Evolutionary conservation across 495 filamentous ascomycete species (phyloP).

Genomic region (Daldinia caldariorum): DNA sequence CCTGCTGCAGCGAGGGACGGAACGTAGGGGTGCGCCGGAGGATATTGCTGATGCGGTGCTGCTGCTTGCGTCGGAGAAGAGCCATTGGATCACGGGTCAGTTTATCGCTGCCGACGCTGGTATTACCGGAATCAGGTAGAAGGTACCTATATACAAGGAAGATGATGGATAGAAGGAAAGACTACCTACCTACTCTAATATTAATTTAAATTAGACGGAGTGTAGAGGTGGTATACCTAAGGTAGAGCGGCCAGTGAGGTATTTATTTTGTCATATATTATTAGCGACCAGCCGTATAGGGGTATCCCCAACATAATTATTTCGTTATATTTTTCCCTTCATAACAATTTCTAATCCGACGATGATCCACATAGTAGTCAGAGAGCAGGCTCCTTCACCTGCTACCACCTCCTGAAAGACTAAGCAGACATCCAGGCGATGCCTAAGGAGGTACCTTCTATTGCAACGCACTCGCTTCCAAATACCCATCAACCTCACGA

Average conservation of each 20-base stretch:
- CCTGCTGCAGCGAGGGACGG: constrained; percentile 6
- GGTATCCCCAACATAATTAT: neutral
- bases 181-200: no score
- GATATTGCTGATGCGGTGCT: constrained; percentile 61
- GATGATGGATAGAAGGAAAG: neutral
- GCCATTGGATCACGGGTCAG: constrained; percentile 62
- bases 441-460: no score
- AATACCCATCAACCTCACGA: constrained; percentile 36
- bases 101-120: constrained; percentile 60
- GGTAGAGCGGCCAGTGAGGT: neutral
- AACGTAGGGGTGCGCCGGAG: constrained; percentile 45
- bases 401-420: neutral
- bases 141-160: neutral
- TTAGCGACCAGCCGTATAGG: neutral
- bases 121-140: constrained; percentile 26
- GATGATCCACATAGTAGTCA: neutral
- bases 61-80: constrained; percentile 59
- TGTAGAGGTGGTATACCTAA: neutral
- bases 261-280: neutral
- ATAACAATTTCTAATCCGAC: neutral
- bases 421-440: neutral
- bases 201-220: neutral
- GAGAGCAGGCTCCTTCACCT: neutral
- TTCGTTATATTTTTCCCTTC: neutral
- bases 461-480: constrained; percentile 25